Base-by-base conservation (phyloP, 768 basidiomycete species). In the Leccinum boreale region DNA sequence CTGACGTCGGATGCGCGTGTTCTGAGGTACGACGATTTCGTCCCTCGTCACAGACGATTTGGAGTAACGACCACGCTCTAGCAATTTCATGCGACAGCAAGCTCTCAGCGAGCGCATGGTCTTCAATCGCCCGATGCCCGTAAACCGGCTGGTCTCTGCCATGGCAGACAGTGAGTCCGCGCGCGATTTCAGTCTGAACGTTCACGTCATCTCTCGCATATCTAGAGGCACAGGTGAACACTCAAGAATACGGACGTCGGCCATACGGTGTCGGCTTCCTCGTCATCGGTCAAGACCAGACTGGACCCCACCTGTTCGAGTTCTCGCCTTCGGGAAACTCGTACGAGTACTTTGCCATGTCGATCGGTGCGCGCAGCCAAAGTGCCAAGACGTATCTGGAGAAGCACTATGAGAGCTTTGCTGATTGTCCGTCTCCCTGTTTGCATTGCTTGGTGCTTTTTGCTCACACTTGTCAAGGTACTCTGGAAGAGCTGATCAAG, bases 21-120 rank as follows among this genome's bases (percentile, higher is more conserved):
- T 2, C 75, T 99, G 65, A 96, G 93, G 95, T 94, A 52, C 10
- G 57, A 26, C 35, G 2, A 12, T 29, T 8, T 26, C 10, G 19
- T 46, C n/a, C 9, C n/a, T 10, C 23, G 46, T 47, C 2, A 15
- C 17, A n/a, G 3, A 50, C 28, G 48, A 39, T 46, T 5, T n/a
- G 14, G 31, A 42, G 45, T 39, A 28, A 60, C n/a, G 28, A 54
- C 57, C 53, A 53, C 48, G 14, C 33, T 57, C 3, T 66, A 98
- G 96, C 72, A 98, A 99, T 78, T 98, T 96, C 73, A 98, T 99
- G 97, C 85, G 97, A 39, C 97, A 98, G 73, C 93, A 98, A 77
- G 96, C 97, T 50, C 94, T 98, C 89, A 85, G 85, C 31, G 92
- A 90, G 12, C 86, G 87, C 63, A 98, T 99, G 96, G 77, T 91